Evolutionary conservation across 352 stramenopile genomes (phyloP).

Genomic region (Phytopythium oedochilum): DNA sequence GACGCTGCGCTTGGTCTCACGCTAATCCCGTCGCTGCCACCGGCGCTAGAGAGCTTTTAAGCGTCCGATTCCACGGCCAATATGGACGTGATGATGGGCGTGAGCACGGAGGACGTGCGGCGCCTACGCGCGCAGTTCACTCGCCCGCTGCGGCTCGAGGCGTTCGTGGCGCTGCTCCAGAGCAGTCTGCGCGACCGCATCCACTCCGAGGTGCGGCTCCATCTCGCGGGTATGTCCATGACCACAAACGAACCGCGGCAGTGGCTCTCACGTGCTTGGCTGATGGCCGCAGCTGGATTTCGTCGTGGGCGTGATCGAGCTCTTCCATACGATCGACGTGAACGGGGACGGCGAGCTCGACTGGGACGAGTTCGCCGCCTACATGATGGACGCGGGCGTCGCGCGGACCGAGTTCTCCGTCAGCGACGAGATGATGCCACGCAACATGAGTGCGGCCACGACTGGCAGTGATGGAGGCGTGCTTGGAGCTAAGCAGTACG

Average conservation of each 20-base stretch:
- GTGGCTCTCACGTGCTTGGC: not conserved
- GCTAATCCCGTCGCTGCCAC: not conserved
- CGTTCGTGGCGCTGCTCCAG: conserved; percentile 73
- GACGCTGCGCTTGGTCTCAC: not conserved
- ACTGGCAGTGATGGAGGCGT: not conserved
- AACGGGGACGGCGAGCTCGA: conserved; percentile 84
- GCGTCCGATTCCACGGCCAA: not conserved
- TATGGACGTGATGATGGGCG: conserved; percentile 88
- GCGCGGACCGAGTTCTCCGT: conserved; percentile 52
- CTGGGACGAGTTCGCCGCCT: conserved; percentile 89
- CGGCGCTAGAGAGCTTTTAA: no score
- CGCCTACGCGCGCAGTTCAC: conserved; percentile 52
- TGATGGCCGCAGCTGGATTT: conserved; percentile 55
- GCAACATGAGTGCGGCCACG: conserved; percentile 3
- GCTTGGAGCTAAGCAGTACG: conserved; percentile 23
- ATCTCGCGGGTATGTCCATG: not conserved
- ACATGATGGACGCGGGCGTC: conserved; percentile 78
- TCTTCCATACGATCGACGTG: conserved; percentile 90
- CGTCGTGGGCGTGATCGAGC: conserved; percentile 77
- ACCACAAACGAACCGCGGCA: not conserved
- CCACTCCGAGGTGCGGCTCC: conserved; percentile 25
- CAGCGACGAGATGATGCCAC: conserved; percentile 15
- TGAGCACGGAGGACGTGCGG: conserved; percentile 74
- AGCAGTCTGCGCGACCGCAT: conserved; percentile 65
- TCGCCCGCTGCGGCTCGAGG: conserved; percentile 39